Evolutionary conservation across 805 yeast species (phyloP).

Genomic region (Myxozyma udenii): DNA sequence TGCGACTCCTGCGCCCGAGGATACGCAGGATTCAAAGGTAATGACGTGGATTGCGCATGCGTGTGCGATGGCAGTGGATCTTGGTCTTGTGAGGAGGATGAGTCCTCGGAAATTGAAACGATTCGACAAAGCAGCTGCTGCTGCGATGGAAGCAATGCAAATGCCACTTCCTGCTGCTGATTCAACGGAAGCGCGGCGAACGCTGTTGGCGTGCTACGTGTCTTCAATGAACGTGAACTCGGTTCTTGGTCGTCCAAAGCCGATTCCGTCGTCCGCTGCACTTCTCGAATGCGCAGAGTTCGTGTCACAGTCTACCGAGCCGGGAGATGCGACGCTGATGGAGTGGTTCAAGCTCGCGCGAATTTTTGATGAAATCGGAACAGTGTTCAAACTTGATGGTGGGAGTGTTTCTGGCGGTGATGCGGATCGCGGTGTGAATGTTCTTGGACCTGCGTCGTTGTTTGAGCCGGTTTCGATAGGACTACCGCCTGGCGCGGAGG

Average conservation of each 20-base stretch:
- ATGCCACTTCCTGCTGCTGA: not conserved
- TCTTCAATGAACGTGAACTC: constrained; percentile 4
- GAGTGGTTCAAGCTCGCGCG: constrained; percentile 8
- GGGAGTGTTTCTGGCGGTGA: not conserved
- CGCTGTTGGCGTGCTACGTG: constrained; percentile 6
- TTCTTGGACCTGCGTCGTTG: not conserved
- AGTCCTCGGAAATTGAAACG: not conserved
- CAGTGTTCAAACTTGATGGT: constrained; percentile 6
- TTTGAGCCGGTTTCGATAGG: not conserved
- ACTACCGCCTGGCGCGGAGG: not conserved
- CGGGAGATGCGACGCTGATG: constrained; percentile 1
- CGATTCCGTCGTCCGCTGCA: constrained; percentile 1
- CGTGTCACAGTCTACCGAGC: not conserved
- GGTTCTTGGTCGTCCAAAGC: constrained; percentile 4
- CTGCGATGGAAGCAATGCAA: not conserved
- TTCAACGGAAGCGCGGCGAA: constrained; percentile 3
- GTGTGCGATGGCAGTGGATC: constrained; percentile 6
- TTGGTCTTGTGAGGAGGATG: constrained; percentile 5
- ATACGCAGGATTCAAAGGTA: constrained; percentile 2
- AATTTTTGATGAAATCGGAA: constrained; percentile 2
- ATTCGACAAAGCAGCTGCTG: constrained; percentile 1
- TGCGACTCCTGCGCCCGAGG: not conserved
- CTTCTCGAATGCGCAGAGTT: not conserved
- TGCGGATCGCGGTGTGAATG: too few species aligned
- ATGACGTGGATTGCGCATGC: constrained; percentile 8